A percentile compares a stretch with the other conserved stretches of the same genome.
These are phyloP conservation scores for Hypoxylon sp. DNA, from an alignment of 2,329 filamentous ascomycete genomes.

Conservation along the genomic window DNA sequence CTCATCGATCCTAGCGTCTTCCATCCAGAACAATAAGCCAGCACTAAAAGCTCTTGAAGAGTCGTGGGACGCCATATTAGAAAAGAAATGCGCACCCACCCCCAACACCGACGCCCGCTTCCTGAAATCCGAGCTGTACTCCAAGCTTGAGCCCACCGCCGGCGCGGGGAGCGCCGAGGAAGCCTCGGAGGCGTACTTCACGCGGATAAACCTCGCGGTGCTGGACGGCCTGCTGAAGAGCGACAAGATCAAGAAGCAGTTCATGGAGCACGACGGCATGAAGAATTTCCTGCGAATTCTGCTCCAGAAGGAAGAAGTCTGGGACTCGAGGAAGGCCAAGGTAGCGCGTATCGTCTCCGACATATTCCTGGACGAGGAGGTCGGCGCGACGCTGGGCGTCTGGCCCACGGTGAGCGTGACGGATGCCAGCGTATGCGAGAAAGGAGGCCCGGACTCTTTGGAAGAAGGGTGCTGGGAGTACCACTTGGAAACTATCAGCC, in stretches of 20 bases:
- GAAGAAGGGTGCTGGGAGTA: slow-evolving; percentile 73
- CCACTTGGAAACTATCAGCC: slow-evolving; percentile 57
- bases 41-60: slow-evolving; percentile 68
- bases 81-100: slow-evolving; percentile 54
- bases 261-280: slow-evolving; percentile 70
- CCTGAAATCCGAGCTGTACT: slow-evolving; percentile 61
- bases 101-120: slow-evolving; percentile 20
- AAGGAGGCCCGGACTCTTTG: slow-evolving; percentile 51
- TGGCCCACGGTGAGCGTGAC: slow-evolving; percentile 64
- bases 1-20: slow-evolving; percentile 69
- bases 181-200: slow-evolving; percentile 44
- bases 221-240: slow-evolving; percentile 72
- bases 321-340: slow-evolving; percentile 67
- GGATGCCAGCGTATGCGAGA: slow-evolving; percentile 57
- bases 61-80: slow-evolving; percentile 63
- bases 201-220: slow-evolving; percentile 60
- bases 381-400: slow-evolving; percentile 70
- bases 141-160: slow-evolving; percentile 56
- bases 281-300: slow-evolving; percentile 68
- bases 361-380: slow-evolving; percentile 76
- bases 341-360: slow-evolving; percentile 73
- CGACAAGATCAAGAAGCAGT: slow-evolving; percentile 66
- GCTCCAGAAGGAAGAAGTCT: slow-evolving; percentile 61
- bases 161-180: slow-evolving; percentile 35
- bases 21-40: slow-evolving; percentile 76